These are phyloP conservation scores for Cyclotella atomus DNA, from an alignment of 108 stramenopile species.

Conservation along the genomic window DNA sequence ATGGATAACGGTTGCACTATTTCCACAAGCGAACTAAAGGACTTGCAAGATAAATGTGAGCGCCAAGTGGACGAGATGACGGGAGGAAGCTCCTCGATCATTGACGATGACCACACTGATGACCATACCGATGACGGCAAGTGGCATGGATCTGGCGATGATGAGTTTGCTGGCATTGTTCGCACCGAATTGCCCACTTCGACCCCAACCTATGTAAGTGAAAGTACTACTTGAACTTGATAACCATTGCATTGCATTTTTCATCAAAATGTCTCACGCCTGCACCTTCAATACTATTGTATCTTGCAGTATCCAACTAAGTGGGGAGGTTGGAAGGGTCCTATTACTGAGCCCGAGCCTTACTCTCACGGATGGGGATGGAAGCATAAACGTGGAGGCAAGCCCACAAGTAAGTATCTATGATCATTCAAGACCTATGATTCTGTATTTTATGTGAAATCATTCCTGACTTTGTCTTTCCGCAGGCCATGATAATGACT, in stretches of 20 bases:
- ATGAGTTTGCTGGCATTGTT: not conserved
- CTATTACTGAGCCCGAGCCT: not conserved
- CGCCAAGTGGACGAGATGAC: not conserved
- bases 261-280: not conserved
- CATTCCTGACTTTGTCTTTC: not conserved
- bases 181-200: not conserved
- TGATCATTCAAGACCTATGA: not conserved
- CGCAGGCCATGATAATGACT: not conserved
- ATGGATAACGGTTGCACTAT: constrained; percentile 8
- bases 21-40: not conserved
- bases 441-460: no score
- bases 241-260: no score
- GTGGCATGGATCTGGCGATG: constrained; percentile 1
- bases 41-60: constrained; percentile 10
- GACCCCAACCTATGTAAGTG: not conserved
- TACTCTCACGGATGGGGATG: not conserved
- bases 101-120: not conserved
- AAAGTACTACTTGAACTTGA: no score
- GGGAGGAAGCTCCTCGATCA: not conserved
- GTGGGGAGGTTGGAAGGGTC: not conserved
- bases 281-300: no score
- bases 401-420: not conserved
- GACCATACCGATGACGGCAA: not conserved
- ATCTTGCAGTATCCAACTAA: not conserved
- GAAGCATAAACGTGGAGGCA: not conserved